These are phyloP conservation scores for Zygoascus hellenicus DNA, from an alignment of 1,139 yeast species.

Conservation along the genomic window DNA sequence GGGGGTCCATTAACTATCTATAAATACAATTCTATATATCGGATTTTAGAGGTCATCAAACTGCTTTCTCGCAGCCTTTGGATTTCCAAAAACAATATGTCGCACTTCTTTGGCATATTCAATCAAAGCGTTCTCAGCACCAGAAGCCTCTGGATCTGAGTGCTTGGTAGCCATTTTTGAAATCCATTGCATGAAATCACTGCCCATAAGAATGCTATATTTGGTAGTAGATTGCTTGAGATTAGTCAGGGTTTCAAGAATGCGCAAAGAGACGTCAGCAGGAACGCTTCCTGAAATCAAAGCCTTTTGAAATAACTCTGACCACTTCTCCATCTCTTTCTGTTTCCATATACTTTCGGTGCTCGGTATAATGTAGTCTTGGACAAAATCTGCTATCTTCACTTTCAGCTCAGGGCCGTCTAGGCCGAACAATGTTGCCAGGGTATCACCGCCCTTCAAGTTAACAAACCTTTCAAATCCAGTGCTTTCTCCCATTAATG, in stretches of 20 bases:
- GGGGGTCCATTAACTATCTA: too few species aligned
- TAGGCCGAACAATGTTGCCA: constrained; percentile 16
- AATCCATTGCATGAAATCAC: constrained; percentile 55
- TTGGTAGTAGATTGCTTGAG: constrained; percentile 22
- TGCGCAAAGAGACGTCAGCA: constrained; percentile 12
- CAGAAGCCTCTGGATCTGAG: neutral
- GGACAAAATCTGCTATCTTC: constrained; percentile 14
- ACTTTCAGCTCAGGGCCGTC: constrained; percentile 14
- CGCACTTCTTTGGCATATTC: constrained; percentile 42
- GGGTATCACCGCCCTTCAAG: constrained; percentile 22
- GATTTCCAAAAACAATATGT: constrained; percentile 74
- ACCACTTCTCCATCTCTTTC: constrained; percentile 21
- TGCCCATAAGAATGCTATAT: constrained; percentile 16
- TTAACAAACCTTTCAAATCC: constrained; percentile 17
- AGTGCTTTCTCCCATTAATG: constrained; percentile 21
- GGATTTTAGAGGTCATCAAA: constrained; percentile 44
- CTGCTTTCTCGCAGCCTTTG: constrained; percentile 55
- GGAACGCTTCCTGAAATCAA: constrained; percentile 8
- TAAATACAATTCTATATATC: too few species aligned
- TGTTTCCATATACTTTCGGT: constrained; percentile 15
- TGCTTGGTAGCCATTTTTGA: constrained; percentile 39
- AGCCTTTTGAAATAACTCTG: constrained; percentile 16
- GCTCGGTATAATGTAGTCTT: constrained; percentile 2
- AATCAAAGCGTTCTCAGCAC: constrained; percentile 33
- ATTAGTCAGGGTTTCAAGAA: constrained; percentile 26